Evolutionary conservation across 2,329 filamentous ascomycete genomes (phyloP), one percentile per base, ranked within the genome.

Genomic region (Fusarium ambrosium): DNA sequence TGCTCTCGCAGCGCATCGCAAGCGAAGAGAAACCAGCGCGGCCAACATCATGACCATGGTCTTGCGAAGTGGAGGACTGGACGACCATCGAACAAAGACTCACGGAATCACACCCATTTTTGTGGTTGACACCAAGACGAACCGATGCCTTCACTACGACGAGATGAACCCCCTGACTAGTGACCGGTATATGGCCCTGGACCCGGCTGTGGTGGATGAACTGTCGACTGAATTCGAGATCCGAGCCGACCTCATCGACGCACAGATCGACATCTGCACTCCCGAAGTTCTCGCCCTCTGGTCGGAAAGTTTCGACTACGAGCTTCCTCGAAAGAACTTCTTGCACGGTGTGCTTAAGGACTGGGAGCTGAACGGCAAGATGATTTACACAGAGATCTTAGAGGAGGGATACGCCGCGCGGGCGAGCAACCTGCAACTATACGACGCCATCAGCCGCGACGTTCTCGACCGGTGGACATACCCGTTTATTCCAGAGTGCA

Each of bases 11-110:
- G 92, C 91, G 63, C 97, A 99, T 82, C 91, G 94, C 70, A 92
- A 92, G 65, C 92, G 97, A 69, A 91, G 95, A 69, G 90, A 92
- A 80, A 91, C 92, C 64, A 95, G 97, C 85, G 96, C 97, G 79
- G 96, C 97, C 81, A 95, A 96, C 41, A 98, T 98, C 84, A 98
- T 99, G 97, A 99, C 97, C 4, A 93, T 98, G 89, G 90, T 99
- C 14, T 85, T 98, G 69, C 90, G 95, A 55, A 93, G 95, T 81
- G 94, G 92, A 10, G 94, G 94, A 55, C 85, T 89, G 8, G 84
- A 84, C 10, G 87, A 87, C 58, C 95, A 98, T 84, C 88, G 94
- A 64, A 95, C 94, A 32, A 96, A 96, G 82, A 88, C 91, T 2
- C 91, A 93, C 67, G 92, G 91, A 32, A 89, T 94, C 73, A 93